Conservation (phyloP, 192 early-diverging fungal species). For the Ambispora gerdemannii region DNA sequence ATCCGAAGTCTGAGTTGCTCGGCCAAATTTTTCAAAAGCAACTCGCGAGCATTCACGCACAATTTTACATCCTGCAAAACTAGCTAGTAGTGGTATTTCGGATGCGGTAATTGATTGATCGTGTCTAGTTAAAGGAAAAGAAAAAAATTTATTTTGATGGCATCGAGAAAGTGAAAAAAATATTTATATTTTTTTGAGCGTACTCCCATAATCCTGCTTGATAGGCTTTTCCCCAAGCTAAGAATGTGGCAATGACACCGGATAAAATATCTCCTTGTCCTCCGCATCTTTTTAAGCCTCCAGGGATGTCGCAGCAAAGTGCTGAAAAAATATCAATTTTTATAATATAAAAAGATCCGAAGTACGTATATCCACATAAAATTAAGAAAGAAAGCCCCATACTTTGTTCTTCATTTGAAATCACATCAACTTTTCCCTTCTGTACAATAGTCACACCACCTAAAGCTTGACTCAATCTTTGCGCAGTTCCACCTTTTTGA, state of each 20-base stretch:
- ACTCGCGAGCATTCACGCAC: constrained; percentile 48
- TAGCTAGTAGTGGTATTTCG: constrained; percentile 57
- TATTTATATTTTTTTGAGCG: constrained; percentile 29
- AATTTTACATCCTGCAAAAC: constrained; percentile 62
- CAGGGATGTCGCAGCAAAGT: constrained; percentile 57
- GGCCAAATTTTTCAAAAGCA: constrained; percentile 61
- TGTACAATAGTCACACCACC: constrained; percentile 77
- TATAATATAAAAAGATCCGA: background rate
- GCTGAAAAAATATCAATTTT: constrained; percentile 40
- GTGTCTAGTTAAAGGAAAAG: constrained; percentile 33
- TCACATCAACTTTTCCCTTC: constrained; percentile 75
- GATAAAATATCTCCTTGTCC: constrained; percentile 95
- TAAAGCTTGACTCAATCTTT: constrained; percentile 47
- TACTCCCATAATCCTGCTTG: constrained; percentile 58
- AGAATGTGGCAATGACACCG: constrained; percentile 77
- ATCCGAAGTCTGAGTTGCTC: constrained; percentile 60
- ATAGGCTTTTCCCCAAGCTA: constrained; percentile 81
- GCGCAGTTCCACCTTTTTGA: constrained; percentile 16
- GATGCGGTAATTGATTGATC: constrained; percentile 33
- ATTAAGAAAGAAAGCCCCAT: background rate
- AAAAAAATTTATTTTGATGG: background rate
- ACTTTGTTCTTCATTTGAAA: constrained; percentile 70
- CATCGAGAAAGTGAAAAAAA: background rate
- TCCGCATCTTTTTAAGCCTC: constrained; percentile 84
- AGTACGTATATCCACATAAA: background rate